Evolutionary conservation across 2,329 filamentous ascomycete species (phyloP).

Genomic region (Pestalotiopsis sp.): DNA sequence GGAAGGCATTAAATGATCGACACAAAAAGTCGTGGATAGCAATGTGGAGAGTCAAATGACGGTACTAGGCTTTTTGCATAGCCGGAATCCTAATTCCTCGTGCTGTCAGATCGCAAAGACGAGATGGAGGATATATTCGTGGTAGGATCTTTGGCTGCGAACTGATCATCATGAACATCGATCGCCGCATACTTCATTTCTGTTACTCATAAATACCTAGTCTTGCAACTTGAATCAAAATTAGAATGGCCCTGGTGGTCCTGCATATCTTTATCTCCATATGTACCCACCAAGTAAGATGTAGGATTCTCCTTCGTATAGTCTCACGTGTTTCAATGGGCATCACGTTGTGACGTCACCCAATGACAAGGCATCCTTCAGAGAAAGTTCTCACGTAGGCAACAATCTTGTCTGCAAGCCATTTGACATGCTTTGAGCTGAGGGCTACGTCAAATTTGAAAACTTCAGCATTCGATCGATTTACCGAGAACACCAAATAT

Average conservation of each 20-base stretch:
- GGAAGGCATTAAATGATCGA: too few species aligned
- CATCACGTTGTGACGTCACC: constrained; percentile 2
- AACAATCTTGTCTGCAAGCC: not conserved
- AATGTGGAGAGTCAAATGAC: too few species aligned
- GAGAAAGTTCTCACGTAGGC: not conserved
- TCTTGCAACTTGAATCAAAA: not conserved
- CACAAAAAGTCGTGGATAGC: too few species aligned
- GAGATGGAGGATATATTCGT: too few species aligned
- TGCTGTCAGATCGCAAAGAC: too few species aligned
- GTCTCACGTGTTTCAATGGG: not conserved
- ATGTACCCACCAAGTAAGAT: not conserved
- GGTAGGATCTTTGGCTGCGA: too few species aligned
- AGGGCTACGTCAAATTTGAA: not conserved
- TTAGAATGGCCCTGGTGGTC: not conserved
- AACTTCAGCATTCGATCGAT: not conserved
- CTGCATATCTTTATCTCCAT: not conserved
- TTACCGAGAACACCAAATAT: not conserved
- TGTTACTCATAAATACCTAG: not conserved
- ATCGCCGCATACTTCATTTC: too few species aligned
- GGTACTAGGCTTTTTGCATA: too few species aligned
- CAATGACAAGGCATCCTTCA: not conserved
- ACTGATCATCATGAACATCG: too few species aligned
- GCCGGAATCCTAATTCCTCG: too few species aligned
- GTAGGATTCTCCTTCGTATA: not conserved
- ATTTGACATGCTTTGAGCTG: not conserved